Evolutionary conservation across 208 protist genomes (phyloP).

Genomic region (Vickermania ingenoplastis): DNA sequence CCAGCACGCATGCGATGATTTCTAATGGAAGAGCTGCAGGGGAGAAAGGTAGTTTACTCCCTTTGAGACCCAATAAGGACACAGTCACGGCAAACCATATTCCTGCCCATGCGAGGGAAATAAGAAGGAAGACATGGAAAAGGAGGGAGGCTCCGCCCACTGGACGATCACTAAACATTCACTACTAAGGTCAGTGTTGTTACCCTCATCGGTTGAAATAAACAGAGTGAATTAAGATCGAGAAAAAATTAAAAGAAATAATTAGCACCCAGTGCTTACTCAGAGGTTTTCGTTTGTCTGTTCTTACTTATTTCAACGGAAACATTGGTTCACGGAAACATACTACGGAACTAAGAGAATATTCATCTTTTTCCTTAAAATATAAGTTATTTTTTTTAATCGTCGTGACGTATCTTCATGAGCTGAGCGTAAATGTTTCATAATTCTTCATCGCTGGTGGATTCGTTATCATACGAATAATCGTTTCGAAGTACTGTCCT

Average conservation of each 20-base stretch:
- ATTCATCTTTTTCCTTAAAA: background rate
- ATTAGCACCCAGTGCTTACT: background rate
- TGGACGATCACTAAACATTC: constrained; percentile 4
- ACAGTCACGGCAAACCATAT: constrained; percentile 51
- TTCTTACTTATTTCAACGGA: background rate
- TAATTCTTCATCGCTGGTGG: background rate
- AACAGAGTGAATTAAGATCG: background rate
- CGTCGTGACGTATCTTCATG: no score
- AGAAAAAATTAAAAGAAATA: background rate
- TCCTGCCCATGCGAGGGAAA: constrained; percentile 20
- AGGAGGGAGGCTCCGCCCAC: constrained; percentile 27
- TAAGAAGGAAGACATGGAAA: constrained; percentile 42
- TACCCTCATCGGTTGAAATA: background rate
- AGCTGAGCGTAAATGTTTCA: no score
- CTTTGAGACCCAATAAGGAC: constrained; percentile 53
- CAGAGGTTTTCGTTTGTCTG: no score
- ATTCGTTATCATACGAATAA: background rate
- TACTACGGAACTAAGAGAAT: background rate
- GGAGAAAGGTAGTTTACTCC: constrained; percentile 38
- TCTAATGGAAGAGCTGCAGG: constrained; percentile 57
- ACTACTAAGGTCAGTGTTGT: background rate
- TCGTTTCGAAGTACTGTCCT: constrained; percentile 3
- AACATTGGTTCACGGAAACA: background rate
- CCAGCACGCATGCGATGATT: constrained; percentile 34
- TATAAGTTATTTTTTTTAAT: background rate